phyloP scores from a whole-genome alignment of 2,329 filamentous ascomycete genomes.

The Teratosphaeria epicoccoides region DNA sequence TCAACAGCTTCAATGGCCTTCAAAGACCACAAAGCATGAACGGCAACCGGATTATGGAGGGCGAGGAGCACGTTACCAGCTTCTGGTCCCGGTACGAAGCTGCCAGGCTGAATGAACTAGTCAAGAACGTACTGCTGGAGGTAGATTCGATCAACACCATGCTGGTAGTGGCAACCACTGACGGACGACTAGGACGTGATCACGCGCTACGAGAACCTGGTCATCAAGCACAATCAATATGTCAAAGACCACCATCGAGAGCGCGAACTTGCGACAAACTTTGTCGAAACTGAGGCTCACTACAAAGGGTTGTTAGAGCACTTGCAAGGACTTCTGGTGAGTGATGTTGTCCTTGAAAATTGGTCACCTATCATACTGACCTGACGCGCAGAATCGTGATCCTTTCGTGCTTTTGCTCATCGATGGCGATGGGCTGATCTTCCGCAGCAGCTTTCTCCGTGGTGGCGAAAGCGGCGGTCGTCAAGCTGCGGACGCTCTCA shows the following conservation, averaged over 20 bases:
- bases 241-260: slow-evolving; percentile 20
- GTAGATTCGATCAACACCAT: slow-evolving; percentile 10
- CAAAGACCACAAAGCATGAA: background rate
- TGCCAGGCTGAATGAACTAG: slow-evolving; percentile 18
- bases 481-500: slow-evolving; percentile 43
- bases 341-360: background rate
- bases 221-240: slow-evolving; percentile 22
- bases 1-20: background rate
- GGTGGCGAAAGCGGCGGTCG: slow-evolving; percentile 43
- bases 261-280: slow-evolving; percentile 6
- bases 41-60: background rate
- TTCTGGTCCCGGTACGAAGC: slow-evolving; percentile 25
- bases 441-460: slow-evolving; percentile 18
- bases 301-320: slow-evolving; percentile 2
- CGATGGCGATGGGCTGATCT: slow-evolving; percentile 50
- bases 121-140: slow-evolving; percentile 24
- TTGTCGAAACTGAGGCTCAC: background rate
- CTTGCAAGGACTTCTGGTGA: slow-evolving; percentile 6
- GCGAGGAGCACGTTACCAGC: slow-evolving; percentile 5
- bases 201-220: slow-evolving; percentile 29
- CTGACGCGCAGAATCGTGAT: slow-evolving; percentile 34
- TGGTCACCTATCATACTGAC: background rate
- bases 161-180: background rate
- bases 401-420: slow-evolving; percentile 51
- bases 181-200: slow-evolving; percentile 28